A percentile compares a stretch with the other conserved stretches of the same genome.
Evolutionary conservation across 75 land plant genomes (phyloP).

Genomic region (Adiantum capillusveneris): DNA sequence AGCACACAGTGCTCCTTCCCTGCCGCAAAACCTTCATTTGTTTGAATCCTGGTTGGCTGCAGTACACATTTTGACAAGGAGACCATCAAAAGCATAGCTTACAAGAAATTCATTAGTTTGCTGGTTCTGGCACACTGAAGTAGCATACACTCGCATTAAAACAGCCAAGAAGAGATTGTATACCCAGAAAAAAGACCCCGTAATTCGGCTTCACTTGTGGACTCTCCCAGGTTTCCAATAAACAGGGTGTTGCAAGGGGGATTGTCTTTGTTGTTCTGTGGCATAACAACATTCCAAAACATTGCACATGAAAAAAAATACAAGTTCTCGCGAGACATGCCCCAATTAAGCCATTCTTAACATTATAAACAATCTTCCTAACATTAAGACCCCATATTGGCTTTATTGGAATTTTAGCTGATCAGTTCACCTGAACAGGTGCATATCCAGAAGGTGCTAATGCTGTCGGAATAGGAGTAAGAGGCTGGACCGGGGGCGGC

Average conservation of each 20-base stretch:
- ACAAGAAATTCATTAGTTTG: too few species aligned
- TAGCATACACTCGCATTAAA: too few species aligned
- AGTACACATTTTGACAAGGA: background rate
- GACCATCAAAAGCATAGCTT: too few species aligned
- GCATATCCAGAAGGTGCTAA: conserved; percentile 86
- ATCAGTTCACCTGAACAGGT: conserved; percentile 88
- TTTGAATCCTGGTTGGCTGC: conserved; percentile 89
- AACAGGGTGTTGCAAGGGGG: conserved; percentile 98
- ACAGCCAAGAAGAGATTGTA: too few species aligned
- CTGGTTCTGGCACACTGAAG: too few species aligned
- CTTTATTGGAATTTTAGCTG: too few species aligned
- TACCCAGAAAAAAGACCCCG: conserved; percentile 76
- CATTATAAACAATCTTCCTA: too few species aligned
- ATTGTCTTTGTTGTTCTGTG: conserved; percentile 93
- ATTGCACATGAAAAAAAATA: too few species aligned
- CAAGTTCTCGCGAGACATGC: too few species aligned
- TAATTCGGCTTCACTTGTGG: conserved; percentile 77
- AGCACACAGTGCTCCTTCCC: conserved; percentile 93
- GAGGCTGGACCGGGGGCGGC: conserved; percentile 44
- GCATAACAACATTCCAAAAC: too few species aligned
- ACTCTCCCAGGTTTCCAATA: conserved; percentile 93
- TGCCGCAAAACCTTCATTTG: conserved; percentile 98
- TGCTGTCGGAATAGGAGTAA: conserved; percentile 52
- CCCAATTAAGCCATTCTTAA: too few species aligned
- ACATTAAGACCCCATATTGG: too few species aligned